Conservation (phyloP, 345 rosid genomes). For the Rhodamnia rubescens region DNA sequence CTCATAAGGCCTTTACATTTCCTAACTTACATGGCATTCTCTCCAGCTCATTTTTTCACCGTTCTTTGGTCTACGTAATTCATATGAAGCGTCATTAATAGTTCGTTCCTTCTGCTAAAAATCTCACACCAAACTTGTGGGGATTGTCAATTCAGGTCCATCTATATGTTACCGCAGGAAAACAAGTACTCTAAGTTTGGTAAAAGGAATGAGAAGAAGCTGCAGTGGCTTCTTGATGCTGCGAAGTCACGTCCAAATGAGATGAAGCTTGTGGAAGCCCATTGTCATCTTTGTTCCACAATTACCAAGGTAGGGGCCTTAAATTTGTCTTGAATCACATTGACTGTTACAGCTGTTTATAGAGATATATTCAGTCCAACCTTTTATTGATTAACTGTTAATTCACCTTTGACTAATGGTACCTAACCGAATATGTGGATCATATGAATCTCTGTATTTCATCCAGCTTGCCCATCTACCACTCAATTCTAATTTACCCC, state of each 20-base stretch:
- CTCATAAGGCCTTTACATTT: background rate
- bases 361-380: background rate
- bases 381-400: background rate
- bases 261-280: conserved; percentile 90
- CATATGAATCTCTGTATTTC: background rate
- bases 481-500: background rate
- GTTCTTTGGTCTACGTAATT: background rate
- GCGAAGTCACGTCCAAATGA: conserved; percentile 79
- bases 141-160: conserved; percentile 43
- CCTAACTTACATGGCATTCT: background rate
- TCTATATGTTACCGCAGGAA: conserved; percentile 91
- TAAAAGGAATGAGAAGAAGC: conserved; percentile 92
- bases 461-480: background rate
- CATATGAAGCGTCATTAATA: background rate
- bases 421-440: background rate
- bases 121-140: background rate
- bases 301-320: conserved; percentile 64
- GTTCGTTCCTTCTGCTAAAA: background rate
- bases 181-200: conserved; percentile 98
- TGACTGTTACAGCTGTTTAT: background rate
- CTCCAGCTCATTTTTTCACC: background rate
- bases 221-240: conserved; percentile 97
- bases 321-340: background rate
- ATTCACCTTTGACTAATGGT: background rate
- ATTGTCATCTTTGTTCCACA: conserved; percentile 97